Evolutionary conservation across 2,329 filamentous ascomycete species (phyloP).

Genomic region (Cordyceps javanica): DNA sequence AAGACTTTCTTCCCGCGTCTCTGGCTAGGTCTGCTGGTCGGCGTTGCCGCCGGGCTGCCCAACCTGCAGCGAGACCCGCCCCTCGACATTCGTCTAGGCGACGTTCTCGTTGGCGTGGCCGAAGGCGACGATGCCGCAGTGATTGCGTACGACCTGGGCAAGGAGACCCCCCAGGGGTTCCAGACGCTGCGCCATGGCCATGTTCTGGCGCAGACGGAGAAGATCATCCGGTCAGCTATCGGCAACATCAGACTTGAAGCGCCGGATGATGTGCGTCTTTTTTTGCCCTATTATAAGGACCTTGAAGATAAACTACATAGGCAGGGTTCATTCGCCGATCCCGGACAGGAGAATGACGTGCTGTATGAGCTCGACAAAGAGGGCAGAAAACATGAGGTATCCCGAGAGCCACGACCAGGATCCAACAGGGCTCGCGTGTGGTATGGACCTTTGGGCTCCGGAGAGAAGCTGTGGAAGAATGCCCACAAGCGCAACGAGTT

Average conservation of each 20-base stretch:
- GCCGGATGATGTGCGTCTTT: slow-evolving; percentile 18
- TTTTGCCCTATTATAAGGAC: slow-evolving; percentile 21
- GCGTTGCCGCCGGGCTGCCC: slow-evolving; percentile 29
- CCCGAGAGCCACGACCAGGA: slow-evolving; percentile 16
- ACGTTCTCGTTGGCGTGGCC: slow-evolving; percentile 28
- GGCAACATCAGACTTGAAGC: slow-evolving; percentile 23
- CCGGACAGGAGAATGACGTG: slow-evolving; percentile 24
- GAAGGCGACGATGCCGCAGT: slow-evolving; percentile 21
- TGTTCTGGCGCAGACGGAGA: slow-evolving; percentile 23
- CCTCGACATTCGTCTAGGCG: slow-evolving; percentile 31
- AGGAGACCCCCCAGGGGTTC: slow-evolving; percentile 24
- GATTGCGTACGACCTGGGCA: slow-evolving; percentile 29
- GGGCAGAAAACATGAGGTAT: neutral
- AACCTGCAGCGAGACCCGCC: slow-evolving; percentile 19
- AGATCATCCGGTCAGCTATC: slow-evolving; percentile 28
- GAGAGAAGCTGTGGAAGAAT: slow-evolving; percentile 24
- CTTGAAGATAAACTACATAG: slow-evolving; percentile 21
- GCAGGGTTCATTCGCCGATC: slow-evolving; percentile 23
- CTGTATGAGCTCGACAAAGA: slow-evolving; percentile 18
- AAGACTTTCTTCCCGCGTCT: slow-evolving; percentile 28
- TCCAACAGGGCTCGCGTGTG: slow-evolving; percentile 24
- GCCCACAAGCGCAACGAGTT: slow-evolving; percentile 19
- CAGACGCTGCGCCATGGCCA: slow-evolving; percentile 21
- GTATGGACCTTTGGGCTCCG: slow-evolving; percentile 28
- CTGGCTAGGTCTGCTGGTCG: slow-evolving; percentile 30